Base-by-base conservation (phyloP, 352 stramenopile genomes). In the Pythium myriotylum region DNA sequence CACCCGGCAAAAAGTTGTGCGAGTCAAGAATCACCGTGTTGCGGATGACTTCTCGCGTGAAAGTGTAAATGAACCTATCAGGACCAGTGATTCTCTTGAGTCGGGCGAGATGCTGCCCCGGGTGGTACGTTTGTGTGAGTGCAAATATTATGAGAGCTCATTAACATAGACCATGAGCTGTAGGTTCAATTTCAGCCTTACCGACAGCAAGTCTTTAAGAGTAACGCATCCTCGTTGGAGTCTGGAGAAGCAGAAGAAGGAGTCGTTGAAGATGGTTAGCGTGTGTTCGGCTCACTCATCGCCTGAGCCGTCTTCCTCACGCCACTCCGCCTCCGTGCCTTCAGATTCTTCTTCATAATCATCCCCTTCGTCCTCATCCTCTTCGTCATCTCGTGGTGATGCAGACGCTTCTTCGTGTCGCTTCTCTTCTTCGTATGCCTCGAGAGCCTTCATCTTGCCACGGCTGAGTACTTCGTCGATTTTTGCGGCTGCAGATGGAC, bases 71-170 rank as follows among this genome's bases (percentile, higher is more conserved):
- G 14, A 63, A 61, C 17, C 10, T 1, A 41, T 60, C 14, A 67
- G 40, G 16, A 39, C 50, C 13, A 52, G 48, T 13, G 76, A 52
- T 52, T 91, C 77, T 0, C 50, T 79, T 16, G 79, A 91, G 65
- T 88, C 79, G 0, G 81, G 79, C 37, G 79, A 92, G 50, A 59
- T 71, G 50, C 59, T 89, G 3, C 54, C 69, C 8, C 62, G 59
- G 0, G 62, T 74, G 47, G 72, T 80, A 74, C 37, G 56, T 60
- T 5, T 37, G 5, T 49, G 27, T 22, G 12, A 23, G 41, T 39
- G 41, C 19, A 46, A 19, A 46, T 23, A 32, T 1, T 2, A 10
- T 37, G 27, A 9, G 33, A 27, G 22, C 39, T 24, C 35, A 47
- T 17, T 10, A 65, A 8, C n/a, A n/a, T n/a, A n/a, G n/a, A n/a